Base-by-base conservation (phyloP, 768 basidiomycete species). In the Tulasnella calospora region DNA sequence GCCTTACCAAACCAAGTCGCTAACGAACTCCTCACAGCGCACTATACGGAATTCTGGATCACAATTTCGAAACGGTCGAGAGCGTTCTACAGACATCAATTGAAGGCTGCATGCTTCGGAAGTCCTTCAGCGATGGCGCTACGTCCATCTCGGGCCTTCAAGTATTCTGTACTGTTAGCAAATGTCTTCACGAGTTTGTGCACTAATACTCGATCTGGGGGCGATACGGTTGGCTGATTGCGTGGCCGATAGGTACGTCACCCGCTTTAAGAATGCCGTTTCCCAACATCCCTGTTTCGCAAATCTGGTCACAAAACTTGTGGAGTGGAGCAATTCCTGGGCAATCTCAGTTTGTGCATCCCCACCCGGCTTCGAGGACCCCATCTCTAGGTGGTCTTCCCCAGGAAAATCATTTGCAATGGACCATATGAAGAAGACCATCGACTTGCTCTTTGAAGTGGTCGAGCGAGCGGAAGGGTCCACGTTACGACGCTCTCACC, bases 221-320 rank as follows among this genome's bases (percentile, higher is more conserved):
- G 40, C 10, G 8, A 8, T 6, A 6, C 23, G 13, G 41, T 9
- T 71, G 69, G 12, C 27, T 30, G 6, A 15, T 46, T 6, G 13
- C 19, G 30, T 33, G 17, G 46, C 23, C 23, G 19, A 40, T 74
- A 91, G 91, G 80, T 89, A 85, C 73, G 81, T 91, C 10, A 86
- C 85, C 6, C 89, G 90, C 4, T 91, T 91, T 84, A 90, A 90
- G 82, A 87, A 89, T 71, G 87, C 87, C 0, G 83, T 88, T 17
- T 83, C 85, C 1, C 86, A 83, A 33, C 86, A 89, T 78, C 89
- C 89, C 0, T 82, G 84, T 36, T 82, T 92, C 1, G 81, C 81
- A 0, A 78, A 81, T 1, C 81, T 89, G 27, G 86, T 90, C 3
- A 81, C 83, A 7, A 84, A 85, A 44, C 84, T 92, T 70, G 82